These are phyloP conservation scores for Podila minutissima DNA, from an alignment of 192 early-diverging fungal genomes.

Conservation along the genomic window DNA sequence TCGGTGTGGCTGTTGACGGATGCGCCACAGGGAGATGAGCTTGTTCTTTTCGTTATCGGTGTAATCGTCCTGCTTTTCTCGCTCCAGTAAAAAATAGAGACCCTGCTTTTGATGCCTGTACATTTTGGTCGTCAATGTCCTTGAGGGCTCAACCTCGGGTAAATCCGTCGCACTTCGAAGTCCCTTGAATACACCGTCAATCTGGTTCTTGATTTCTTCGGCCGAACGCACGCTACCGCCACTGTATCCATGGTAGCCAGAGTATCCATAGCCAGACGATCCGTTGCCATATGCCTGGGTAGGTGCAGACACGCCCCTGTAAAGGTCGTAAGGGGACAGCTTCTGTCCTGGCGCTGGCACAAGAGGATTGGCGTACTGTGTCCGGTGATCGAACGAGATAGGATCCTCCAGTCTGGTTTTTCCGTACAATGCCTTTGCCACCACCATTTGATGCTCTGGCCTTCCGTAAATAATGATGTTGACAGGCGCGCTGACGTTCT, in stretches of 20 bases:
- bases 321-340: slow-evolving; percentile 34
- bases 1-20: slow-evolving; percentile 43
- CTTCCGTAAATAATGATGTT: slow-evolving; percentile 48
- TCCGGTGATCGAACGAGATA: slow-evolving; percentile 36
- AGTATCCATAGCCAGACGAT: slow-evolving; percentile 18
- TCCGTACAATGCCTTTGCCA: slow-evolving; percentile 39
- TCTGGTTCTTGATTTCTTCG: slow-evolving; percentile 58
- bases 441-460: slow-evolving; percentile 27
- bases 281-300: not conserved
- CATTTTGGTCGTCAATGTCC: slow-evolving; percentile 60
- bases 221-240: slow-evolving; percentile 21
- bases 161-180: slow-evolving; percentile 59
- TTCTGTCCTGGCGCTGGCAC: slow-evolving; percentile 31
- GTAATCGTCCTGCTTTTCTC: slow-evolving; percentile 75
- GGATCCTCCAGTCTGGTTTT: slow-evolving; percentile 43
- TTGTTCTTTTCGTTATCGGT: slow-evolving; percentile 56
- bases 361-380: slow-evolving; percentile 45
- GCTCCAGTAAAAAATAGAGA: slow-evolving; percentile 79
- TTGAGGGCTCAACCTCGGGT: slow-evolving; percentile 62
- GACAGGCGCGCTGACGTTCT: slow-evolving; percentile 49
- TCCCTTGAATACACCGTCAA: slow-evolving; percentile 69
- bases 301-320: slow-evolving; percentile 26
- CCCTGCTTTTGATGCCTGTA: slow-evolving; percentile 88
- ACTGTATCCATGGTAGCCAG: slow-evolving; percentile 28
- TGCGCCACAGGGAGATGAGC: slow-evolving; percentile 53